Evolutionary conservation across 768 basidiomycete genomes (phyloP), one percentile per base, ranked within the genome.

Genomic region (Paxillus rubicundulus): DNA sequence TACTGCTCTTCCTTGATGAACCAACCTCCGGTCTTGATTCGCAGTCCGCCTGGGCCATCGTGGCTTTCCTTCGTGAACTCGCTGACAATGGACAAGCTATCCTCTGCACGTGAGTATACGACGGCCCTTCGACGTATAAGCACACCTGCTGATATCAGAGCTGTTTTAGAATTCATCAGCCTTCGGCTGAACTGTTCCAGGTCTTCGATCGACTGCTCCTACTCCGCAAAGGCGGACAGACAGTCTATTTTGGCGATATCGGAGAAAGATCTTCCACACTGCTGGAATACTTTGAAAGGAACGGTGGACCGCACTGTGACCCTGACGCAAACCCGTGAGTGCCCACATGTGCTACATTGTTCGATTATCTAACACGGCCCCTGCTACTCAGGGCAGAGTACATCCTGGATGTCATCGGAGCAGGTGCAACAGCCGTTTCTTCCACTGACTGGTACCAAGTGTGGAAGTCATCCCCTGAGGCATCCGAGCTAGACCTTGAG

Each of bases 191-290:
- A 42, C 68, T 81, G 2, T 80, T 82, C 71, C 76, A 81, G 60
- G 34, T 58, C 30, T 82, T 82, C 56, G 81, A 82, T 53, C 70
- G 79, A 6, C 58, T 84, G 1, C 59, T 82, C 9, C 67, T 80
- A n/a, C 70, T 82, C 7, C 74, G 76, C 20, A 69, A 72, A 20
- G 81, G 82, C 17, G 82, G 82, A 43, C 70, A 86, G 59, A 85
- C 77, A 4, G 85, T 85, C 8, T 90, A 87, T 69, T 87, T 86
- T 56, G 86, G 87, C 9, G 69, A 70, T 34, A 55, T 67, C 3
- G 65, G 66, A 1, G 55, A 67, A 46, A 51, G 17, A 46, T 69
- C 67, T 1, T 55, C 39, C 32, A 55, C 46, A 2, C 37, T 67
- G 47, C 54, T 64, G 24, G 42, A 50, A 7, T 69, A 67, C 32